Base-by-base conservation (phyloP, 805 yeast species). In the Metschnikowia sp. region DNA sequence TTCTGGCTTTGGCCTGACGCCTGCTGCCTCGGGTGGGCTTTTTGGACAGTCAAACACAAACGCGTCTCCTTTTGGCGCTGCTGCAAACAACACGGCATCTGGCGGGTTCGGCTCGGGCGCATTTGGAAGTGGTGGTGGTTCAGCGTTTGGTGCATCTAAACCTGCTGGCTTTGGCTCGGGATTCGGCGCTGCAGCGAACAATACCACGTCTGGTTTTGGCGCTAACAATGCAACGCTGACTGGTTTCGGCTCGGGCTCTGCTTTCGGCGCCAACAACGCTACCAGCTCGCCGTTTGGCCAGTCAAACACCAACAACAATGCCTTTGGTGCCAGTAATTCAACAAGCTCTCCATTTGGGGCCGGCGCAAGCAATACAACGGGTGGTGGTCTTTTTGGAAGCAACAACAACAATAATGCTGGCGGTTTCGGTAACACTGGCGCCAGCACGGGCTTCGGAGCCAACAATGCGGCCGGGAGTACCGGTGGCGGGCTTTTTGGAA, bases 401-500 rank as follows among this genome's bases (percentile, higher is more conserved):
- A 45, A 36, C 43, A 51, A 45, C 47, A 51, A 39, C 42, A 51
- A 45, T 44, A 51, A 39, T 44, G 33, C 47, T 12, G 40, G 49
- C 22, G 52, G 45, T 5, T 52, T 54, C 19, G 58, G 58, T 19
- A 36, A 18, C 28, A 47, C 46, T 35, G 38, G 34, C 34, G 36
- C 49, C 35, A 41, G 44, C 13, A 35, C 53, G 1, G 43, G 54
- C 10, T 53, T 53, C 44, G 59, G 59, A 19, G 45, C 53, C 38
- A 35, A 38, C 36, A 47, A 44, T 39, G 39, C 30, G 30, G 26
- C 47, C 18, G 48, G 46, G 10, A 29, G 36, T 29, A 39, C 39
- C n/a, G 32, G 41, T 8, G 57, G 65, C 29, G 76, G 77, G 7
- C 59, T 68, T 29, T 78, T 78, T 59, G 81, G 80, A n/a, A 58